A percentile compares a stretch with the other conserved stretches of the same genome.
Conservation (phyloP, 441 rosid species). For the Populus hybrid region DNA sequence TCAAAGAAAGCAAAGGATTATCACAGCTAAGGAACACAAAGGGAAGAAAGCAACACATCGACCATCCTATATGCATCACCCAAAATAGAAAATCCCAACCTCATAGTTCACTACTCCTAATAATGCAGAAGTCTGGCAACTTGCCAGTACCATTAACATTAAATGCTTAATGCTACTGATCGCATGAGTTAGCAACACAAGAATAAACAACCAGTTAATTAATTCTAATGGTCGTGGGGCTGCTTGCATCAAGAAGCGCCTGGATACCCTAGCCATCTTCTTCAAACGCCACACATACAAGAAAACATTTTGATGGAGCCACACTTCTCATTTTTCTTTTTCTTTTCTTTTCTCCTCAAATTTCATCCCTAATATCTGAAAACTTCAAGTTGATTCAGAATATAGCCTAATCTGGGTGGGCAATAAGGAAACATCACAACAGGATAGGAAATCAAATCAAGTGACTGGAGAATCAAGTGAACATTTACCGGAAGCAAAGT, state of each 20-base stretch:
- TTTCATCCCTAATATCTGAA: neutral
- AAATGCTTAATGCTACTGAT: neutral
- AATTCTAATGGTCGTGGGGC: neutral
- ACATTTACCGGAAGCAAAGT: conserved; percentile 32
- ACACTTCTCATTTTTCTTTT: neutral
- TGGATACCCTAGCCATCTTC: neutral
- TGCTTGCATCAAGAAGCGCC: neutral
- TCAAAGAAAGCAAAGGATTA: neutral
- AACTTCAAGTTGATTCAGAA: neutral
- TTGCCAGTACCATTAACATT: neutral
- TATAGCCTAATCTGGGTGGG: neutral
- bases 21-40: neutral
- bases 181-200: neutral
- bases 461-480: conserved; percentile 15
- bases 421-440: neutral
- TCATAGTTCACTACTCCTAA: neutral
- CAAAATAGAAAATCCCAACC: neutral
- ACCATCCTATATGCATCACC: neutral
- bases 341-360: neutral
- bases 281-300: neutral
- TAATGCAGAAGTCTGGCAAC: neutral
- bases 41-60: neutral
- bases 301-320: neutral
- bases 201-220: neutral
- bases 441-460: conserved; percentile 4